A percentile compares a stretch with the other conserved stretches of the same genome.
phyloP scores from a whole-genome alignment of 805 yeast species.

The Nakazawaea laoshanensis region DNA sequence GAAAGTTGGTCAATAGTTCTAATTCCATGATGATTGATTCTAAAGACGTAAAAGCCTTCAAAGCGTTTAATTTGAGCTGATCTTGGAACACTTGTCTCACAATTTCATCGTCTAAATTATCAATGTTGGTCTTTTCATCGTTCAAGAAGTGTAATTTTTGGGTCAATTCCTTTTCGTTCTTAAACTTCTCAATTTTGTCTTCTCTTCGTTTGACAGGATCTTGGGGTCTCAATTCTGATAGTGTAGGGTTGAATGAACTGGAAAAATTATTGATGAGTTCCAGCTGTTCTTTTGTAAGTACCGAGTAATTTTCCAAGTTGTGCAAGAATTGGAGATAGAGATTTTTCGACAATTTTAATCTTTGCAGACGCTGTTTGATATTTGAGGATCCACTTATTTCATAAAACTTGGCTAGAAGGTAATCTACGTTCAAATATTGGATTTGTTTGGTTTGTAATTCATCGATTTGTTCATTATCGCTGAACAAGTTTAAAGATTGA shows the following conservation, averaged over 20 bases:
- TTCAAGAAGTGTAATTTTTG: conserved; percentile 32
- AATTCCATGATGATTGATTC: conserved; percentile 59
- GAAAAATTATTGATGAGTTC: conserved; percentile 31
- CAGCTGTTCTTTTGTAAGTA: conserved; percentile 30
- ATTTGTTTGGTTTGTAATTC: conserved; percentile 62
- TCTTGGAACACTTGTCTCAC: conserved; percentile 47
- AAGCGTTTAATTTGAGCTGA: conserved; percentile 42
- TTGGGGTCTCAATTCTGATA: conserved; percentile 24
- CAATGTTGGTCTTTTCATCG: conserved; percentile 21
- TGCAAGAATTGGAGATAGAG: conserved; percentile 36
- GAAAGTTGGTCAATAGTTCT: conserved; percentile 47
- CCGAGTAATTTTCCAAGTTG: conserved; percentile 33
- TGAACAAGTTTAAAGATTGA: conserved; percentile 49
- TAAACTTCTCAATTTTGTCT: conserved; percentile 64
- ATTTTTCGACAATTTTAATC: conserved; percentile 32
- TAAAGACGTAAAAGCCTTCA: conserved; percentile 45
- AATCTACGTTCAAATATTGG: conserved; percentile 52
- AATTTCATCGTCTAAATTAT: conserved; percentile 52
- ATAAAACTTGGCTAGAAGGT: conserved; percentile 38
- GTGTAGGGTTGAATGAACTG: conserved; percentile 30
- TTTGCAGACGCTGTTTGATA: conserved; percentile 19
- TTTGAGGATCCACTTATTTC: conserved; percentile 19
- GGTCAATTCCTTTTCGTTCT: conserved; percentile 46
- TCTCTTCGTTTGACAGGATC: conserved; percentile 47
- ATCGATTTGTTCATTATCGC: conserved; percentile 60